phyloP scores from a whole-genome alignment of 2,329 filamentous ascomycete species.

The Raffaelea albimanens region DNA sequence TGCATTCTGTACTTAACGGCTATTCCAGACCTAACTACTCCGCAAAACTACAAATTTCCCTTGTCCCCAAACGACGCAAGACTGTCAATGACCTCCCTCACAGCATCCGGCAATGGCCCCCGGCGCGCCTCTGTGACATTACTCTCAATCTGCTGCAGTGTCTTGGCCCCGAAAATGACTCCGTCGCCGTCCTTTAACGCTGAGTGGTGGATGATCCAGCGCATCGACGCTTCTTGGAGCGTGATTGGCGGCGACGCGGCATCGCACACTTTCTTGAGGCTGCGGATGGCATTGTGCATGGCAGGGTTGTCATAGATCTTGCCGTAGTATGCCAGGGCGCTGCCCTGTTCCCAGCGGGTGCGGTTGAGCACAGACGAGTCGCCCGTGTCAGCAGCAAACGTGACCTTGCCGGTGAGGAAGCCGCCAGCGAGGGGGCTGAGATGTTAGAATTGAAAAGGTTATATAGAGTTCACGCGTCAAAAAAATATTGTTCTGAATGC shows the following conservation, averaged over 20 bases:
- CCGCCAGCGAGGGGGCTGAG: slow-evolving; percentile 12
- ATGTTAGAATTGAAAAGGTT: no score
- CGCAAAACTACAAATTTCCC: no score
- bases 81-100: slow-evolving; percentile 10
- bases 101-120: slow-evolving; percentile 15
- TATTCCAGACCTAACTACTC: no score
- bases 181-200: slow-evolving; percentile 8
- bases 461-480: no score
- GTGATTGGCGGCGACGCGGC: slow-evolving; percentile 3
- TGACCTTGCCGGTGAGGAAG: slow-evolving; percentile 14
- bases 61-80: no score
- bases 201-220: slow-evolving; percentile 12
- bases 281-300: slow-evolving; percentile 6
- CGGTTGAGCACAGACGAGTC: slow-evolving; percentile 2
- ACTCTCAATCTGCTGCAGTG: slow-evolving; percentile 5
- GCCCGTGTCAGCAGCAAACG: neutral
- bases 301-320: no score
- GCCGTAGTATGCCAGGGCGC: no score
- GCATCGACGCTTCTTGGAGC: slow-evolving; percentile 7
- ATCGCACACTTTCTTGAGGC: slow-evolving; percentile 1
- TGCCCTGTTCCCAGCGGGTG: slow-evolving; percentile 11
- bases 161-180: slow-evolving; percentile 13
- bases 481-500: no score
- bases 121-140: slow-evolving; percentile 9
- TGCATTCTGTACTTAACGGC: no score